phyloP scores from a whole-genome alignment of 345 rosid species.

The Acer saccharum region DNA sequence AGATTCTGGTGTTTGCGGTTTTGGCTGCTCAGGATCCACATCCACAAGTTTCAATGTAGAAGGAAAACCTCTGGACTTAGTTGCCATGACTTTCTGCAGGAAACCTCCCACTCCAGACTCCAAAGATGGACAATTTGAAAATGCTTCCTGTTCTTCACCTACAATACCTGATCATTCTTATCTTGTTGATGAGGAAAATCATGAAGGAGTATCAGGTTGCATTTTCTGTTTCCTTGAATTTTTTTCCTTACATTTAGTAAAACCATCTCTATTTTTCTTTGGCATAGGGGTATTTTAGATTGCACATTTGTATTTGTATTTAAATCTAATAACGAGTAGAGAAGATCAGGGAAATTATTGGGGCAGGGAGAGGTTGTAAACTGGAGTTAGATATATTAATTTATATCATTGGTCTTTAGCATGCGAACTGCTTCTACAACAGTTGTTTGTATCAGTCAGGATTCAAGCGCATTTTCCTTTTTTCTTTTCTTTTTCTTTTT shows the following conservation, averaged over 20 bases:
- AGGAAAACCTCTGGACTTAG: constrained; percentile 31
- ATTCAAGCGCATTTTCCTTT: not conserved
- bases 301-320: not conserved
- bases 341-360: not conserved
- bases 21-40: constrained; percentile 18
- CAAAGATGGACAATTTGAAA: constrained; percentile 38
- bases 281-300: not conserved
- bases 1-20: constrained; percentile 18
- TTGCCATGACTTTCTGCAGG: constrained; percentile 53
- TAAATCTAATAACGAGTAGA: not conserved
- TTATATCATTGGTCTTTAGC: not conserved
- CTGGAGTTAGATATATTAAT: not conserved
- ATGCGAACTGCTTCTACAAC: not conserved
- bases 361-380: not conserved
- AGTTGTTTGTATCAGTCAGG: not conserved
- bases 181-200: constrained; percentile 31
- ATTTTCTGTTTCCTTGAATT: constrained; percentile 11
- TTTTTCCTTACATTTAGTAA: not conserved
- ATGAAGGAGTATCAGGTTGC: constrained; percentile 50
- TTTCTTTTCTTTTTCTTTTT: too few species aligned
- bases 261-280: not conserved
- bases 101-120: constrained; percentile 48
- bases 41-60: constrained; percentile 23
- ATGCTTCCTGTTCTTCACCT: constrained; percentile 30
- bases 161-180: constrained; percentile 20